Base-by-base conservation (phyloP, 1,139 yeast genomes). In the Hyphopichia fennica region DNA sequence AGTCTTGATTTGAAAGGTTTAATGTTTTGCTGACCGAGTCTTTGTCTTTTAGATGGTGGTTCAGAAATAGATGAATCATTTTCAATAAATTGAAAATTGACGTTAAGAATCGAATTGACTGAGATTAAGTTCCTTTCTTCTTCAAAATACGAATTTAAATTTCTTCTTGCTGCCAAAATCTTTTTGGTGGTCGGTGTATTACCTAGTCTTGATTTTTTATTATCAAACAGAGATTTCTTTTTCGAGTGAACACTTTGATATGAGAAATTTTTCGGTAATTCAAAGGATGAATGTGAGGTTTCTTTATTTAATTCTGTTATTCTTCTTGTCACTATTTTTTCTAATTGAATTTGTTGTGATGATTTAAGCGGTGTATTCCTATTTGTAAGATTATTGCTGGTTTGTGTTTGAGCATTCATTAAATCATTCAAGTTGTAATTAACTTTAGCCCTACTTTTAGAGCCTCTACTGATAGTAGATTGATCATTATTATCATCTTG, bases 131-230 rank as follows among this genome's bases (percentile, higher is more conserved):
- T 72, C 34, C 76, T 57, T 45, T 73, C 79, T 50, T 73, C 78
- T 54, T 73, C 79, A 45, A 72, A 72, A 48, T 72, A 72, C 65
- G 65, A 70, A 44, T 69, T 71, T 52, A 73, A 62, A 51, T 72
- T 73, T 41, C 79, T 60, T 38, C 74, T 58, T 1, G 78, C 77
- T 23, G 77, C 69, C 35, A 73, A 51, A 23, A 73, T 72, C 43
- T 63, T 64, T 51, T 73, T 73, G 1, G 79, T 71, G 11, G 75
- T 60, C 5, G 77, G 77, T 3, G 78, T 73, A 45, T 69, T 72
- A 2, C 79, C 79, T 20, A 65, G 56, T 41, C 74, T 59, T 8
- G 68, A 51, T 40, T 60, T 62, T 42, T 54, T 57, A 37, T 61
- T 58, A 20, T 49, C 52, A 18, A 56, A 54, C 11, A 57, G 58